Conservation (phyloP, 2,329 filamentous ascomycete species). For the Chaetomium olivaceum region DNA sequence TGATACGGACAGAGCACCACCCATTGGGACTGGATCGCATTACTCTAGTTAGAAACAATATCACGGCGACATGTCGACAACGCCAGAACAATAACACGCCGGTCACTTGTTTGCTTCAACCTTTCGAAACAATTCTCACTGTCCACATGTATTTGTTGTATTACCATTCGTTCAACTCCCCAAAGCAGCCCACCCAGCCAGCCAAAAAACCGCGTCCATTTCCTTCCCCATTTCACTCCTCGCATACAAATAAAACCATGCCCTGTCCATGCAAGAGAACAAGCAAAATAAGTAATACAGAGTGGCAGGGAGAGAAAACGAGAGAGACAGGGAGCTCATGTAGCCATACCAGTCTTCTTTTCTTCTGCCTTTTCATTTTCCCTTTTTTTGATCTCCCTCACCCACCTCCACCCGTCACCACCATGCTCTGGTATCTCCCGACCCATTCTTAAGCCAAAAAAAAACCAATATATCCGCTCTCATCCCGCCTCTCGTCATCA, state of each 20-base stretch:
- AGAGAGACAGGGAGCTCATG: background rate
- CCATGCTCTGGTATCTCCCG: conserved; percentile 7
- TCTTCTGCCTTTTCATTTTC: background rate
- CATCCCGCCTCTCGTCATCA: background rate
- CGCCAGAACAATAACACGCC: background rate
- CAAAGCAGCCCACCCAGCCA: background rate
- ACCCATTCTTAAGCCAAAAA: background rate
- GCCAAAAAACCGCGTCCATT: conserved; percentile 1
- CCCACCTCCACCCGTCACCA: background rate
- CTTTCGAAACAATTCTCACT: background rate
- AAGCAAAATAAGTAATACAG: conserved; percentile 3
- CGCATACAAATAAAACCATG: conserved; percentile 7
- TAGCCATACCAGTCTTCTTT: conserved; percentile 9
- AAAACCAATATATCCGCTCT: background rate
- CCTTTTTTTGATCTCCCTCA: background rate
- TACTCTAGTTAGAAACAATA: background rate
- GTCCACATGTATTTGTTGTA: background rate
- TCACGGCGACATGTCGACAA: background rate
- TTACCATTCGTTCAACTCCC: background rate
- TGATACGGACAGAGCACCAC: too few relatives aligned
- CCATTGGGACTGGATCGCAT: too few relatives aligned
- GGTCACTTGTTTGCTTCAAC: background rate
- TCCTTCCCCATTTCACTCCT: background rate
- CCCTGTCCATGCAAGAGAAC: conserved; percentile 9
- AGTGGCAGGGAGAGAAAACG: background rate